Evolutionary conservation across 805 yeast species (phyloP).

Genomic region (Candida jianshihensis): DNA sequence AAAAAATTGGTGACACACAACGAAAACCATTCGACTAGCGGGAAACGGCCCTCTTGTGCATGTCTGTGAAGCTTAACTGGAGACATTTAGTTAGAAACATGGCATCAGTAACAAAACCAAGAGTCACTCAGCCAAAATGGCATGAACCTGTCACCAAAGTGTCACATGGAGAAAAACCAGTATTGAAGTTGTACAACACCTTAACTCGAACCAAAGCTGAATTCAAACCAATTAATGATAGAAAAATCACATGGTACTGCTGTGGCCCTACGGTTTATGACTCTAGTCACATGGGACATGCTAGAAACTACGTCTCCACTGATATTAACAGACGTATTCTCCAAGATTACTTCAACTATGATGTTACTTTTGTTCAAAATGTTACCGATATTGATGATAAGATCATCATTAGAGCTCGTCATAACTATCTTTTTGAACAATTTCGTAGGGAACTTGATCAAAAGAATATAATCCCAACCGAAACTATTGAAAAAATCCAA

Average conservation of each 20-base stretch:
- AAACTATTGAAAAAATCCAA: conserved; percentile 32
- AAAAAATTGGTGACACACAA: not conserved
- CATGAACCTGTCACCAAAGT: conserved; percentile 26
- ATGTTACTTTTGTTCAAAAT: conserved; percentile 84
- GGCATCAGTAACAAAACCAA: conserved; percentile 21
- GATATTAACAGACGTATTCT: conserved; percentile 88
- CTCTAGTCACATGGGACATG: conserved; percentile 97
- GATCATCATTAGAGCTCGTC: conserved; percentile 91
- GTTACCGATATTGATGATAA: conserved; percentile 99
- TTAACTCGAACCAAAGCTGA: conserved; percentile 75
- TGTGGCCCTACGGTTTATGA: conserved; percentile 99
- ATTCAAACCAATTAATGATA: conserved; percentile 62
- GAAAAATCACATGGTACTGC: conserved; percentile 85
- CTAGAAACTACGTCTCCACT: conserved; percentile 90
- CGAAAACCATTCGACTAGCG: too few relatives aligned
- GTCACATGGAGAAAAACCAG: conserved; percentile 24
- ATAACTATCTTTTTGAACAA: conserved; percentile 68
- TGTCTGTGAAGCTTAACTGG: not conserved
- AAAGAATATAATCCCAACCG: conserved; percentile 21
- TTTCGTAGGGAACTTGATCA: conserved; percentile 31
- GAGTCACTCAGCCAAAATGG: conserved; percentile 49
- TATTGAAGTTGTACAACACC: conserved; percentile 69
- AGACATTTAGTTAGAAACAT: conserved; percentile 11
- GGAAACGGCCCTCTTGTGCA: not conserved
- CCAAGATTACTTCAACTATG: conserved; percentile 88